Conservation (phyloP, 768 basidiomycete genomes). For the Phaffia tasmanica region DNA sequence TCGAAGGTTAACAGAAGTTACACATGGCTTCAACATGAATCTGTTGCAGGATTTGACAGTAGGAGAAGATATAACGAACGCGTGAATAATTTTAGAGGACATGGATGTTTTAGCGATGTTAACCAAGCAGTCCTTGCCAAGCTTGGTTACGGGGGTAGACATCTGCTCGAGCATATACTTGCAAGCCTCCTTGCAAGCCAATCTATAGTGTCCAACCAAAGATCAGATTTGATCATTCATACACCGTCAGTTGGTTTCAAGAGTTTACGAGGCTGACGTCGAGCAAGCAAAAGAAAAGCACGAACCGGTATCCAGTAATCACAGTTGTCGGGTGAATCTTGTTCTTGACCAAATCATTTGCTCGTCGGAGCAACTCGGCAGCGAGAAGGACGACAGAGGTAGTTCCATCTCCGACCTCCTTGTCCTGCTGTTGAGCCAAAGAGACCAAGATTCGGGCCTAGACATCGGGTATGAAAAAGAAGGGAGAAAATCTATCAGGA, state of each 20-base stretch:
- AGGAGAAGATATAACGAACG: constrained; percentile 48
- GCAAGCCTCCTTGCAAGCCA: constrained; percentile 94
- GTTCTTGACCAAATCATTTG: constrained; percentile 94
- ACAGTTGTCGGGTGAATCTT: constrained; percentile 99
- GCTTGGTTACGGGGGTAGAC: constrained; percentile 79
- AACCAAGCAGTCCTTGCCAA: constrained; percentile 84
- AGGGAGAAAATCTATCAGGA: neutral
- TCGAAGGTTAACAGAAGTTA: neutral
- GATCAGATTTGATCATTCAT: neutral
- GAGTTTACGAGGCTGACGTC: too few relatives aligned
- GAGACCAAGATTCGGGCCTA: constrained; percentile 78
- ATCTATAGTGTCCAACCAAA: constrained; percentile 32
- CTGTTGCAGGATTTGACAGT: neutral
- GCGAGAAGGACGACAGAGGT: constrained; percentile 97
- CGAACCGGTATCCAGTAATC: constrained; percentile 82
- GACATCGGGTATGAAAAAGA: neutral
- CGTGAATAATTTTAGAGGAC: constrained; percentile 96
- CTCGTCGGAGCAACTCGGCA: constrained; percentile 88
- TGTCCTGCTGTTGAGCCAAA: constrained; percentile 97
- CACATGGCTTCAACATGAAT: neutral
- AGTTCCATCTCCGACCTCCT: constrained; percentile 97
- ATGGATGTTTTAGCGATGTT: constrained; percentile 97
- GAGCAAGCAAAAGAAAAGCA: constrained; percentile 1
- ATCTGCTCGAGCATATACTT: constrained; percentile 97
- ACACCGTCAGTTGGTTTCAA: too few relatives aligned